Conservation (phyloP, 2,329 filamentous ascomycete genomes). For the Fusarium buharicum region DNA sequence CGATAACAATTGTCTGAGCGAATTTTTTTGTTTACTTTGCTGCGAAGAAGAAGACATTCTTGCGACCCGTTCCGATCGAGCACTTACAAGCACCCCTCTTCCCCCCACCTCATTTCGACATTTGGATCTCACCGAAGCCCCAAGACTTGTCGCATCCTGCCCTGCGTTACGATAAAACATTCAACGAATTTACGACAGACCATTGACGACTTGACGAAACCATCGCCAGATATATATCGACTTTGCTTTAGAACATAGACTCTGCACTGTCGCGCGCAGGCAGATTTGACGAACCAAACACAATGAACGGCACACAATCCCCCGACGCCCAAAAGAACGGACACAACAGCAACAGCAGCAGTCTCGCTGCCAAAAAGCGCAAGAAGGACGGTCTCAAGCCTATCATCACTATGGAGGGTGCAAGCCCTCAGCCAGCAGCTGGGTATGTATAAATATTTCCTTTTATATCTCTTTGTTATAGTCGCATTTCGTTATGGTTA, state of each 20-base stretch:
- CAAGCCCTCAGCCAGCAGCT: conserved; percentile 37
- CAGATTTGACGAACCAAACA: conserved; percentile 21
- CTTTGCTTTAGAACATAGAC: not conserved
- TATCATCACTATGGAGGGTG: conserved; percentile 76
- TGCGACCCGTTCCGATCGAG: conserved; percentile 24
- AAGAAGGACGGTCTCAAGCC: conserved; percentile 80
- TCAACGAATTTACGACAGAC: conserved; percentile 24
- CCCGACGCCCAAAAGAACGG: conserved; percentile 50
- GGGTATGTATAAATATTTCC: conserved; percentile 51
- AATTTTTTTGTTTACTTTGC: conserved; percentile 8
- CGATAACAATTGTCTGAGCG: conserved; percentile 1
- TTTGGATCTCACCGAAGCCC: conserved; percentile 10
- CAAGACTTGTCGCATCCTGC: conserved; percentile 26
- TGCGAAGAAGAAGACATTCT: conserved; percentile 7
- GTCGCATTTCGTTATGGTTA: conserved; percentile 1
- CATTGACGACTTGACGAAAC: conserved; percentile 25
- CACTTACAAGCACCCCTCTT: conserved; percentile 40
- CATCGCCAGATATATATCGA: not conserved
- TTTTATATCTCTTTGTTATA: conserved; percentile 8
- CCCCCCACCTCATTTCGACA: conserved; percentile 34
- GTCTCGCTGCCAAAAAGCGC: conserved; percentile 69
- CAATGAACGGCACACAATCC: conserved; percentile 46
- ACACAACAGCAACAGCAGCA: conserved; percentile 42
- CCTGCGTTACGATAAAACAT: conserved; percentile 10
- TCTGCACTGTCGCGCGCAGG: conserved; percentile 12